Evolutionary conservation across 2,329 filamentous ascomycete genomes (phyloP).

Genomic region (Alternaria brassicae): DNA sequence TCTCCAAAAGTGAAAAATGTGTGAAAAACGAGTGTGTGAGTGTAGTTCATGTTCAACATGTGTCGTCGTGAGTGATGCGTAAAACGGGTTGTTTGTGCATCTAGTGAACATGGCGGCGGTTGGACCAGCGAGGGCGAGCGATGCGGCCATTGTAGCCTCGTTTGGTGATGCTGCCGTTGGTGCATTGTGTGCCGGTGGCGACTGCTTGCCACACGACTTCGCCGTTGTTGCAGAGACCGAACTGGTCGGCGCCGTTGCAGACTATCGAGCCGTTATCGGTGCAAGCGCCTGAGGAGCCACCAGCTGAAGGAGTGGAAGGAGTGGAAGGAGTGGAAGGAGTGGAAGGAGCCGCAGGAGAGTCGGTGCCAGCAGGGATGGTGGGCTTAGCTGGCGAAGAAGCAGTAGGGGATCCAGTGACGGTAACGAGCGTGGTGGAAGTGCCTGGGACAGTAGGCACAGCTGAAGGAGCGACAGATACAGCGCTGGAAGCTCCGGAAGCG

Average conservation of each 20-base stretch:
- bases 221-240: conserved; percentile 55
- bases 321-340: conserved; percentile 19
- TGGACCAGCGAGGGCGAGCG: conserved; percentile 31
- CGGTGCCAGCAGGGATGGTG: conserved; percentile 20
- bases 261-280: conserved; percentile 47
- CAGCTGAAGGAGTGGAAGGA: conserved; percentile 18
- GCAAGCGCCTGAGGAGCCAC: conserved; percentile 31
- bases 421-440: conserved; percentile 41
- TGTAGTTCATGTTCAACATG: conserved; percentile 4
- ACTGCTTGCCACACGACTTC: conserved; percentile 52
- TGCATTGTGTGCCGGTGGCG: conserved; percentile 55
- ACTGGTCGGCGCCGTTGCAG: conserved; percentile 52
- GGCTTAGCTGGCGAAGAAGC: conserved; percentile 24
- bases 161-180: conserved; percentile 51
- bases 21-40: conserved; percentile 16
- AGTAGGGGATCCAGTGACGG: conserved; percentile 30
- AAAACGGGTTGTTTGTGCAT: not conserved
- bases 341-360: conserved; percentile 19
- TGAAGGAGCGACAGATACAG: conserved; percentile 16
- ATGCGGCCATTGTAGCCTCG: conserved; percentile 42
- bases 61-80: not conserved
- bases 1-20: conserved; percentile 8
- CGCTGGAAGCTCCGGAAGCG: conserved; percentile 35
- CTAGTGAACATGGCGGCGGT: conserved; percentile 12
- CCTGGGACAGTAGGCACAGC: conserved; percentile 22